Evolutionary conservation across 345 rosid genomes (phyloP).

Genomic region (Populus euphratica): DNA sequence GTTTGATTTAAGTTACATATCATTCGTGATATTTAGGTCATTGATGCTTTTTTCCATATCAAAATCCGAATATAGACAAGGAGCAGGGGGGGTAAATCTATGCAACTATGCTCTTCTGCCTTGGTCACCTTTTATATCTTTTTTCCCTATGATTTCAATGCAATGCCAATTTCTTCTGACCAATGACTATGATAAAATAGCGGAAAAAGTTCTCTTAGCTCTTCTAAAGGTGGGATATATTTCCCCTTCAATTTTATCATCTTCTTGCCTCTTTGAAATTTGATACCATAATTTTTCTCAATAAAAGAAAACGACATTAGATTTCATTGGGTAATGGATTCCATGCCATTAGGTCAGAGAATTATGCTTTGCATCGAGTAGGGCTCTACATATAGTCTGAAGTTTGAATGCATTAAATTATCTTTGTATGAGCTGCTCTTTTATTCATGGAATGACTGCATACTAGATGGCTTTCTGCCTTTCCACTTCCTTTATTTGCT

Average conservation of each 20-base stretch:
- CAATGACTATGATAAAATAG: neutral
- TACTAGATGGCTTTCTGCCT: too few relatives aligned
- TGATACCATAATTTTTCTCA: neutral
- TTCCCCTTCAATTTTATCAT: neutral
- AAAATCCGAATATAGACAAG: neutral
- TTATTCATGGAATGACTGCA: neutral
- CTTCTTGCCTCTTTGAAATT: neutral
- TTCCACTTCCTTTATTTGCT: neutral
- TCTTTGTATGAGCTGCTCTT: neutral
- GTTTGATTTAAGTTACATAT: neutral
- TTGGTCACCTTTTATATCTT: neutral
- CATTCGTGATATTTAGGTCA: neutral
- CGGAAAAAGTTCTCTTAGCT: neutral
- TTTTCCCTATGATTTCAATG: neutral
- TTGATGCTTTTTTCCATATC: neutral
- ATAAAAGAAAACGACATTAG: neutral
- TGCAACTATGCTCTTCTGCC: neutral
- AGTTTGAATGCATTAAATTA: too few relatives aligned
- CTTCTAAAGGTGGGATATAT: neutral
- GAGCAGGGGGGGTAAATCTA: neutral
- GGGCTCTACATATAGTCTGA: too few relatives aligned
- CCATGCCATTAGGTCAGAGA: neutral
- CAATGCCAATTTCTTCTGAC: neutral
- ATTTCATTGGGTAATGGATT: neutral
- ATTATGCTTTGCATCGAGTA: neutral